Base-by-base conservation (phyloP, 164 flowering plant species). In the Chloranthus sessilifolius region DNA sequence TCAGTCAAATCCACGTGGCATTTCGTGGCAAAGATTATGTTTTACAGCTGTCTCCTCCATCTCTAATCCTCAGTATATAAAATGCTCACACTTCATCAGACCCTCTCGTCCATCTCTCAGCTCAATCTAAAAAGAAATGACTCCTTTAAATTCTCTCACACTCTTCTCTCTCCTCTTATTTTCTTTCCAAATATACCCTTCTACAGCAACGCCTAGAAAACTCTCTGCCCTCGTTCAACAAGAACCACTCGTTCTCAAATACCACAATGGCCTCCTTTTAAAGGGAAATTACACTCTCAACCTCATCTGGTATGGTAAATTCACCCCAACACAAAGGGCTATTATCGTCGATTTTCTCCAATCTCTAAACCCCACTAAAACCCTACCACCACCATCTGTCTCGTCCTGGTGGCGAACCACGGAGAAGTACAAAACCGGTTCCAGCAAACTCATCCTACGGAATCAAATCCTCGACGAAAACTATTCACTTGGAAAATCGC, bases 181-280 rank as follows among this genome's bases (percentile, higher is more conserved):
- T n/a, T 38, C 50, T 3, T 0, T 46, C n/a, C 15, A 36, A 15
- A 7, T 39, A 3, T 1, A 1, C 50, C 39, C 59, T 12, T 19
- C 63, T 1, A 2, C 54, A 7, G 2, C 51, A 6, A 37, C 64
- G 8, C 30, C 71, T 0, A 63, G 72, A n/a, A 71, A 50, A 35
- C 72, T 68, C 3, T 15, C 63, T 0, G 65, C 46, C 39, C 72
- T 77, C 0, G 81, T 72, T 1, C 25, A 73, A 34, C 48, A 76
- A 14, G 75, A 65, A n/a, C 78, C 79, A 0, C 58, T 78, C 0
- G 31, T 67, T 4, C 74, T 78, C 33, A 60, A 70, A n/a, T 79
- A 85, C 68, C 94, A 85, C 71, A 74, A 80, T 36, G 94, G 94
- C 19, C 62, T 58, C 0, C 78, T 85, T 12, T 77, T 85, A n/a